phyloP scores from a whole-genome alignment of 352 stramenopile species.

The Aphanomyces stellatus region DNA sequence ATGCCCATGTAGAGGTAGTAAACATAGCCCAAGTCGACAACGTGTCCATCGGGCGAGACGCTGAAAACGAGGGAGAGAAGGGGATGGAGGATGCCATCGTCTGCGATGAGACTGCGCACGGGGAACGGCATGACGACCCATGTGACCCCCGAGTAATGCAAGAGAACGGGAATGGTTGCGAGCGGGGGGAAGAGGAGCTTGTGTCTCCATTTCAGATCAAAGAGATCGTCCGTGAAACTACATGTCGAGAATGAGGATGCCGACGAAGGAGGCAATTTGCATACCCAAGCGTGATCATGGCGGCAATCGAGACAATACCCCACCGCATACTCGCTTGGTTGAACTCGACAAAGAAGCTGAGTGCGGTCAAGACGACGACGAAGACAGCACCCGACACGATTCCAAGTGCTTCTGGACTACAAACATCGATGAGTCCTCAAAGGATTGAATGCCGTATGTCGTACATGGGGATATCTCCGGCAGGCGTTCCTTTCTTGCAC shows the following conservation, averaged over 20 bases:
- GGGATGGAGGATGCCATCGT: conserved; percentile 45
- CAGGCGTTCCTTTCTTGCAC: conserved; percentile 85
- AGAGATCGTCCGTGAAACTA: conserved; percentile 90
- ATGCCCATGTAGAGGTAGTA: conserved; percentile 99
- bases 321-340: conserved; percentile 71
- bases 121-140: conserved; percentile 90
- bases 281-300: conserved; percentile 90
- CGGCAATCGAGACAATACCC: conserved; percentile 75
- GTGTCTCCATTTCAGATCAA: conserved; percentile 93
- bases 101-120: conserved; percentile 59
- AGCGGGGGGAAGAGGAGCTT: conserved; percentile 96
- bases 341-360: conserved; percentile 53
- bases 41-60: conserved; percentile 50
- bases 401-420: conserved; percentile 77
- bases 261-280: not conserved
- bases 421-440: not conserved
- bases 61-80: conserved; percentile 48
- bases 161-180: conserved; percentile 93
- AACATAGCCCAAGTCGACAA: conserved; percentile 89
- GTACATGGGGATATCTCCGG: conserved; percentile 82
- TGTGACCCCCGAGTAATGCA: conserved; percentile 95
- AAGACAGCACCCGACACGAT: conserved; percentile 84
- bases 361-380: conserved; percentile 59
- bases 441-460: conserved; percentile 9
- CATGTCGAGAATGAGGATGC: not conserved